These are phyloP conservation scores for Neckera pumila DNA, from an alignment of 225 moss, liverwort and hornwort genomes.

Conservation along the genomic window DNA sequence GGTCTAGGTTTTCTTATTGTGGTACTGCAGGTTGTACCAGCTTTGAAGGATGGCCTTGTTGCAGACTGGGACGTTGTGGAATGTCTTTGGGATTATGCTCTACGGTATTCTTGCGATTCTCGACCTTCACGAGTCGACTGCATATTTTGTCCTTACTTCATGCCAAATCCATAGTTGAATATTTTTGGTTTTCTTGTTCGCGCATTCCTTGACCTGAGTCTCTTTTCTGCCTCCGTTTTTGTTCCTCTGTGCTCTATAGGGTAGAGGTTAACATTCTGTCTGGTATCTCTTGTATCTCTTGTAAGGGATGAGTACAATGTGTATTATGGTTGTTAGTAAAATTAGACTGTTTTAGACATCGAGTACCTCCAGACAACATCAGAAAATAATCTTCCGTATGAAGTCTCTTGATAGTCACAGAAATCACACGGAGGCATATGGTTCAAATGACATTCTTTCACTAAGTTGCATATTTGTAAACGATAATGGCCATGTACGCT, in stretches of 20 bases:
- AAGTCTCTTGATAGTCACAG: neutral
- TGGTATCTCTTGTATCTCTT: neutral
- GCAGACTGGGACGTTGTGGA: slow-evolving; percentile 91
- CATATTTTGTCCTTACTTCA: neutral
- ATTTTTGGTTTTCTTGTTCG: neutral
- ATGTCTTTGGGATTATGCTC: slow-evolving; percentile 88
- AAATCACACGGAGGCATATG: neutral
- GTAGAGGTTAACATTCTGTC: neutral
- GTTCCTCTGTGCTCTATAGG: neutral
- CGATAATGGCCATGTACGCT: neutral
- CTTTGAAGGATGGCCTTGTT: slow-evolving; percentile 84
- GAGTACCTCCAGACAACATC: neutral
- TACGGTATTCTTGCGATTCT: slow-evolving; percentile 33
- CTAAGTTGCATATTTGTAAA: neutral
- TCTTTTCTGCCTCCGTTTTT: neutral
- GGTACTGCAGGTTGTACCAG: slow-evolving; percentile 61
- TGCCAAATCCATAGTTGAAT: neutral
- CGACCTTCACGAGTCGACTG: neutral
- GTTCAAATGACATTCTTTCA: neutral
- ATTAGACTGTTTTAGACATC: neutral
- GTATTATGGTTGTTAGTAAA: neutral
- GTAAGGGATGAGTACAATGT: neutral
- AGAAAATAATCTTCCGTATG: neutral
- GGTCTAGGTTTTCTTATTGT: neutral
- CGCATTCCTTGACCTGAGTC: neutral